phyloP scores from a whole-genome alignment of 179 eudicot species.

The Drosera spatulata region DNA sequence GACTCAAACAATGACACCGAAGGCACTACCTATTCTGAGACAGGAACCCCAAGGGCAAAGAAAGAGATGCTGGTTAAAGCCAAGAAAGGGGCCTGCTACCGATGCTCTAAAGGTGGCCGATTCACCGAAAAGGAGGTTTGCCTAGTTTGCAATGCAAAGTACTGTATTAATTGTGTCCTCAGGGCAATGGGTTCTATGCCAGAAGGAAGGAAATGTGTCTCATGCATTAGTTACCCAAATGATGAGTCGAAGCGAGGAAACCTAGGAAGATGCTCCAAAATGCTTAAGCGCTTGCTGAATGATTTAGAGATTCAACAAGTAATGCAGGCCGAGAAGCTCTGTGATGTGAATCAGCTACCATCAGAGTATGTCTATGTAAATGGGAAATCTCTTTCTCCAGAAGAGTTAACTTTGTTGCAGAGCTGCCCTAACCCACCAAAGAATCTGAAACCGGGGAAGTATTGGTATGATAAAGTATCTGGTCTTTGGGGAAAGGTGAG shows the following conservation, averaged over 20 bases:
- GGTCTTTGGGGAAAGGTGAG: slow-evolving; percentile 99
- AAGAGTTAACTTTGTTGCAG: slow-evolving; percentile 68
- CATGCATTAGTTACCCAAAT: slow-evolving; percentile 77
- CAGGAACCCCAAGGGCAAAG: slow-evolving; percentile 27
- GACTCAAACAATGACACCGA: slow-evolving; percentile 43
- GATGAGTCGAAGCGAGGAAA: slow-evolving; percentile 74
- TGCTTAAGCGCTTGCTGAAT: slow-evolving; percentile 80
- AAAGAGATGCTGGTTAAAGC: slow-evolving; percentile 43
- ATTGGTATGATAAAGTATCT: slow-evolving; percentile 99
- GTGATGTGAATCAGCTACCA: slow-evolving; percentile 87
- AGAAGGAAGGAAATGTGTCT: slow-evolving; percentile 94
- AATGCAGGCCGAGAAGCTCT: slow-evolving; percentile 89
- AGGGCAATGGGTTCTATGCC: slow-evolving; percentile 99
- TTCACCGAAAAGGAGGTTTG: slow-evolving; percentile 95
- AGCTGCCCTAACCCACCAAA: slow-evolving; percentile 78
- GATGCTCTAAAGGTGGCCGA: slow-evolving; percentile 78
- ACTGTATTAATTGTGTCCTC: slow-evolving; percentile 75
- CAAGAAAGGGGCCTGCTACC: slow-evolving; percentile 81
- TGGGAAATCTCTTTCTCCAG: slow-evolving; percentile 76
- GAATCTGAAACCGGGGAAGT: slow-evolving; percentile 86
- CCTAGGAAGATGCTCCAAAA: slow-evolving; percentile 87
- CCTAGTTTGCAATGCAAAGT: slow-evolving; percentile 92
- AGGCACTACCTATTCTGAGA: slow-evolving; percentile 24
- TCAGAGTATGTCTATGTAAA: slow-evolving; percentile 78
- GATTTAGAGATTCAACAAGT: slow-evolving; percentile 79